Conservation (phyloP, 2,329 filamentous ascomycete species). For the Colletotrichum coccodes region DNA sequence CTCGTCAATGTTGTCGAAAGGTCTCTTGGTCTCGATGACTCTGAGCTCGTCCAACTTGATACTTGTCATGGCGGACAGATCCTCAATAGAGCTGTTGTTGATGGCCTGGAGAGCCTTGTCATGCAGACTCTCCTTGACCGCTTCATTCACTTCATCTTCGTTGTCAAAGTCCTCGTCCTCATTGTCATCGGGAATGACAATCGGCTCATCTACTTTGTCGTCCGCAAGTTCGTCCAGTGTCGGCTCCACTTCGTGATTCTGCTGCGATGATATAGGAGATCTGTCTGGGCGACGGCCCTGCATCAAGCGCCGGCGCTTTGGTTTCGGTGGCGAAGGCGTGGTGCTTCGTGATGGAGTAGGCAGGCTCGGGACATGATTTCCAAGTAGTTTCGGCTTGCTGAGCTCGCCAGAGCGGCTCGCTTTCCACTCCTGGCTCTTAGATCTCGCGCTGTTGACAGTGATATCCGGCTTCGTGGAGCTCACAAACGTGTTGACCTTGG, state of each 20-base stretch:
- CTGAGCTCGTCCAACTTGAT: slow-evolving; percentile 77
- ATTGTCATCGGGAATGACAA: slow-evolving; percentile 48
- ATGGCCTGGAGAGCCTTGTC: slow-evolving; percentile 78
- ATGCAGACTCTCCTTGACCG: slow-evolving; percentile 42
- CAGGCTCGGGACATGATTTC: slow-evolving; percentile 28
- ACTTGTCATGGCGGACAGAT: slow-evolving; percentile 84
- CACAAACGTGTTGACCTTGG: slow-evolving; percentile 23
- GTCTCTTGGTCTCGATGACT: slow-evolving; percentile 76
- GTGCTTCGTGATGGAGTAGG: slow-evolving; percentile 32
- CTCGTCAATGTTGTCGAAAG: slow-evolving; percentile 74
- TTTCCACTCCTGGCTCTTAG: slow-evolving; percentile 14
- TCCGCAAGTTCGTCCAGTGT: slow-evolving; percentile 40
- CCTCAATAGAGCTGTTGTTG: slow-evolving; percentile 79
- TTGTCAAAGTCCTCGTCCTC: slow-evolving; percentile 53
- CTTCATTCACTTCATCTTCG: slow-evolving; percentile 27
- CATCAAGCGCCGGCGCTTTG: slow-evolving; percentile 43
- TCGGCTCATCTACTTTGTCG: slow-evolving; percentile 37
- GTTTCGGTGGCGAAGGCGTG: slow-evolving; percentile 43
- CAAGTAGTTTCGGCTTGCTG: slow-evolving; percentile 29
- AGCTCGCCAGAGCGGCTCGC: slow-evolving; percentile 29
- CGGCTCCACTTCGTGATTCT: slow-evolving; percentile 40
- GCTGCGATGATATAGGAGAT: slow-evolving; percentile 33
- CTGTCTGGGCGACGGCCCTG: slow-evolving; percentile 44
- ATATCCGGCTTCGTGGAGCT: slow-evolving; percentile 35
- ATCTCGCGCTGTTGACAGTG: slow-evolving; percentile 27